Percentiles rank a stretch among this genome's conserved stretches.
These are phyloP conservation scores for Quercus phellos DNA, from an alignment of 331 rosid genomes.

Conservation along the genomic window DNA sequence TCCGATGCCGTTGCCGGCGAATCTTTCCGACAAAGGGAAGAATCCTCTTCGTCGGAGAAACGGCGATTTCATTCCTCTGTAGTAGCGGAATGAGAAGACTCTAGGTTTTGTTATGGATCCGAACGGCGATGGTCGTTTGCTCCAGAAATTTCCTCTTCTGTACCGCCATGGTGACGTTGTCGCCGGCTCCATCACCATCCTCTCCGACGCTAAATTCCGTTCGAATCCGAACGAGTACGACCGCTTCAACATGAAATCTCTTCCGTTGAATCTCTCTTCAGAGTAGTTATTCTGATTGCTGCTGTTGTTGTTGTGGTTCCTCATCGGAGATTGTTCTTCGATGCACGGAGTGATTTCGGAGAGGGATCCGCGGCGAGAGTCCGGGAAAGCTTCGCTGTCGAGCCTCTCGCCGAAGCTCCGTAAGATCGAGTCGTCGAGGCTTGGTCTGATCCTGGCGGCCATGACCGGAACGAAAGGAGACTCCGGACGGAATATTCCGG, in stretches of 20 bases:
- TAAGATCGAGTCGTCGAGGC: constrained; percentile 59
- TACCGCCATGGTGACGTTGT: constrained; percentile 76
- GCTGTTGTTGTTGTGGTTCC: constrained; percentile 7
- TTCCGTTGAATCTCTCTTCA: constrained; percentile 43
- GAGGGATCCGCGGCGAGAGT: neutral
- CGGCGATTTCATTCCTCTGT: constrained; percentile 87
- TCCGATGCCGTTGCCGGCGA: constrained; percentile 36
- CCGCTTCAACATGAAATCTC: constrained; percentile 66
- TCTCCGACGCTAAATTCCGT: constrained; percentile 59
- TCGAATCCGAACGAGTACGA: constrained; percentile 92
- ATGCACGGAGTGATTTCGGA: constrained; percentile 67
- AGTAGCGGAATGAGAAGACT: constrained; percentile 82
- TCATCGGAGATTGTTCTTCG: constrained; percentile 49
- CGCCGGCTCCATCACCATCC: constrained; percentile 69
- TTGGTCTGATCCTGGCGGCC: constrained; percentile 85
- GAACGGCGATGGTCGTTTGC: constrained; percentile 83
- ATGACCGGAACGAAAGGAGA: constrained; percentile 81
- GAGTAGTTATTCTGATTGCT: constrained; percentile 9
- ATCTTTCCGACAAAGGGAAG: constrained; percentile 81
- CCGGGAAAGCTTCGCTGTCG: constrained; percentile 17
- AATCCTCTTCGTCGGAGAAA: constrained; percentile 77
- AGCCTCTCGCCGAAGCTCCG: constrained; percentile 48
- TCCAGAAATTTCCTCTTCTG: constrained; percentile 72
- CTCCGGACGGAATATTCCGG: constrained; percentile 64
- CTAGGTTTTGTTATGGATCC: constrained; percentile 70